Conservation (phyloP, 1,139 yeast genomes). For the Kurtzmaniella quercitrusa region DNA sequence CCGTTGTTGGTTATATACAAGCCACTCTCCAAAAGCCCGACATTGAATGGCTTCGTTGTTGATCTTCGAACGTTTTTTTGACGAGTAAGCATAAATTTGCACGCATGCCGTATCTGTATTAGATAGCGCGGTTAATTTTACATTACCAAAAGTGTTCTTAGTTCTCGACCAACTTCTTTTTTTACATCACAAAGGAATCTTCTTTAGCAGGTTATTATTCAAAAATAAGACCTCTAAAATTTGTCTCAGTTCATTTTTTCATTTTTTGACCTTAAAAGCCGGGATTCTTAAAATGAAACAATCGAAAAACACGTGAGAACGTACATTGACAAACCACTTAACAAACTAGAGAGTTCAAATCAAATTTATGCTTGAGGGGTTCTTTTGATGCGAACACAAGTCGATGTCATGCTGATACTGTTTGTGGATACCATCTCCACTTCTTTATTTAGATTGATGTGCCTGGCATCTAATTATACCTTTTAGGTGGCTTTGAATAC, state of each 20-base stretch:
- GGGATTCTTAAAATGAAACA: neutral
- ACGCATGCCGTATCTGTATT: neutral
- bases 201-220: neutral
- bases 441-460: no score
- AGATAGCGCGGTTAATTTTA: neutral
- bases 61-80: neutral
- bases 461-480: no score
- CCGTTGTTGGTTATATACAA: neutral
- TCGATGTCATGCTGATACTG: no score
- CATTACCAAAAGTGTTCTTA: neutral
- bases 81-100: no score
- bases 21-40: neutral
- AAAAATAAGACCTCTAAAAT: neutral
- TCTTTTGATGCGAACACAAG: neutral
- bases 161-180: neutral
- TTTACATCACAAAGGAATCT: neutral
- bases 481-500: no score
- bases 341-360: neutral
- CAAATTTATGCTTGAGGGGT: neutral
- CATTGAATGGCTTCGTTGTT: no score
- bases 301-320: neutral
- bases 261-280: neutral
- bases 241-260: neutral
- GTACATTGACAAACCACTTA: constrained; percentile 1
- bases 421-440: no score